Conservation (phyloP, 345 rosid species). For the Litchi chinensis region DNA sequence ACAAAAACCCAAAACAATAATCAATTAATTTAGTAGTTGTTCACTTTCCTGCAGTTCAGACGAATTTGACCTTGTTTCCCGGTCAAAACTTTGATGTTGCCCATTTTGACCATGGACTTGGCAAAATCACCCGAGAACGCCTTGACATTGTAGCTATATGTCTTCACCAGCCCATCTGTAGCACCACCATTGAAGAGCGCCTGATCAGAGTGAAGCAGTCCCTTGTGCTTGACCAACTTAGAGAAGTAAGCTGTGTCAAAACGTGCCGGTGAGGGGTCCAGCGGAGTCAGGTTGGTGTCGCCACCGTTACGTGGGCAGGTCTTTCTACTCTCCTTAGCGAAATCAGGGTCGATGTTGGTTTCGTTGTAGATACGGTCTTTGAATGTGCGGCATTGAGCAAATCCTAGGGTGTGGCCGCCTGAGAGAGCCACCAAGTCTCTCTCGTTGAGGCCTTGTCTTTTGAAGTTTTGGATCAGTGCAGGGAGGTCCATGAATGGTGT, state of each 20-base stretch:
- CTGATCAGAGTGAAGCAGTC: slow-evolving; percentile 54
- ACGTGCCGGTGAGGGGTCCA: slow-evolving; percentile 29
- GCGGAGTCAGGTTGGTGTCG: slow-evolving; percentile 35
- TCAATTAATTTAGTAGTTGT: not conserved
- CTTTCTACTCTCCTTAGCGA: slow-evolving; percentile 31
- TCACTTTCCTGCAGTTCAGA: slow-evolving; percentile 28
- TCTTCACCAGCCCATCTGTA: slow-evolving; percentile 32
- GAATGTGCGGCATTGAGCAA: slow-evolving; percentile 33
- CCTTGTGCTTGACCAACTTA: slow-evolving; percentile 35
- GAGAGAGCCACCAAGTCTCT: slow-evolving; percentile 56
- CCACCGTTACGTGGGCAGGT: slow-evolving; percentile 37
- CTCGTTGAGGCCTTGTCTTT: slow-evolving; percentile 40
- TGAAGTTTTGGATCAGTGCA: slow-evolving; percentile 42
- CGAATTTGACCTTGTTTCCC: slow-evolving; percentile 52
- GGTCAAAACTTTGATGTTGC: slow-evolving; percentile 46
- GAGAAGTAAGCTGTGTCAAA: slow-evolving; percentile 47
- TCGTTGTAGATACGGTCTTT: slow-evolving; percentile 37
- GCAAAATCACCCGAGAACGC: slow-evolving; percentile 42
- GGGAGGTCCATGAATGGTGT: slow-evolving; percentile 40
- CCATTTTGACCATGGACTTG: slow-evolving; percentile 56
- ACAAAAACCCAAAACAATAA: not conserved
- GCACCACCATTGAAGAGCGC: slow-evolving; percentile 48
- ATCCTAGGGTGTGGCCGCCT: slow-evolving; percentile 59
- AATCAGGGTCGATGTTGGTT: slow-evolving; percentile 36
- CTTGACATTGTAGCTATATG: slow-evolving; percentile 20